These are phyloP conservation scores for Ceratopteris richardii DNA, from an alignment of 75 land plant species.

Conservation along the genomic window DNA sequence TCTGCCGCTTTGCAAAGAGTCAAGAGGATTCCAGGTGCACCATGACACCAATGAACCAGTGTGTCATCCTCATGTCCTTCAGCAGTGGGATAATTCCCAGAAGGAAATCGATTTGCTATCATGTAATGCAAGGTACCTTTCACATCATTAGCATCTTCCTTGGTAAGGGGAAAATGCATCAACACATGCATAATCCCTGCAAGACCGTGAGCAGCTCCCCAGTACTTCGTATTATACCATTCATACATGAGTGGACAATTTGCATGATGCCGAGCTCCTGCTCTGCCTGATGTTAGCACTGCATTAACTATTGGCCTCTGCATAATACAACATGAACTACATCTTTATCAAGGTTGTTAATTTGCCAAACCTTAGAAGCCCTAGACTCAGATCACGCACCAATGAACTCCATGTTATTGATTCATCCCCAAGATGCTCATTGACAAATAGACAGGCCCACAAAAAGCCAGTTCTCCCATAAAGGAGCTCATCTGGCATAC, in stretches of 20 bases:
- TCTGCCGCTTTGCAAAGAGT: slow-evolving; percentile 79
- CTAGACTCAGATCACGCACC: slow-evolving; percentile 41
- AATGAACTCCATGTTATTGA: slow-evolving; percentile 44
- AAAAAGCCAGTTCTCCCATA: slow-evolving; percentile 88
- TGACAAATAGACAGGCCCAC: slow-evolving; percentile 76
- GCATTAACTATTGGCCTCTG: slow-evolving; percentile 58
- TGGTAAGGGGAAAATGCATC: slow-evolving; percentile 57
- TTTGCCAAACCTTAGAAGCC: too few species aligned
- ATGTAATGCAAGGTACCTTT: slow-evolving; percentile 73
- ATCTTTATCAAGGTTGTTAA: too few species aligned
- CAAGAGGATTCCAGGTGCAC: slow-evolving; percentile 84
- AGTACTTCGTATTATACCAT: slow-evolving; percentile 88
- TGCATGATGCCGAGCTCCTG: slow-evolving; percentile 33
- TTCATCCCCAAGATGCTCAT: slow-evolving; percentile 58
- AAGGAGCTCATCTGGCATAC: slow-evolving; percentile 72
- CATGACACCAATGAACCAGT: slow-evolving; percentile 98
- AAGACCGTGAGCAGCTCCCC: slow-evolving; percentile 98
- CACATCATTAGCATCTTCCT: slow-evolving; percentile 55
- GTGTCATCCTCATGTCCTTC: slow-evolving; percentile 55
- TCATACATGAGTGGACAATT: slow-evolving; percentile 82
- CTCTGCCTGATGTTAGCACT: slow-evolving; percentile 48
- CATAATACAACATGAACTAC: neutral
- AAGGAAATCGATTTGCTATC: slow-evolving; percentile 59
- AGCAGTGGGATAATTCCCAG: slow-evolving; percentile 83
- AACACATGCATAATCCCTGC: slow-evolving; percentile 89